phyloP scores from a whole-genome alignment of 169 alveolate genomes.

The Babesia gibsoni region DNA sequence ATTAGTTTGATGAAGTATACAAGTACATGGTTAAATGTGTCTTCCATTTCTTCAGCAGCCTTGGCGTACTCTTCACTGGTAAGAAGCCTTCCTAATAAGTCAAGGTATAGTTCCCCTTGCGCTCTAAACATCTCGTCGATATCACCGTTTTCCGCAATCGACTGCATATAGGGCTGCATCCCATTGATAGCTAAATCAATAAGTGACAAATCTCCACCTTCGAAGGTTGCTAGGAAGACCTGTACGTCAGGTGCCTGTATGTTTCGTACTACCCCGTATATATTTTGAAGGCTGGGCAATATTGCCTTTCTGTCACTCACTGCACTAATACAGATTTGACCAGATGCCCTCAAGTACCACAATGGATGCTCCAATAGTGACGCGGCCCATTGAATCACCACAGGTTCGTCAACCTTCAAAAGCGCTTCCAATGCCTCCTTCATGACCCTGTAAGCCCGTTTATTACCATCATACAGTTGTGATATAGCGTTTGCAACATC shows the following conservation, averaged over 20 bases:
- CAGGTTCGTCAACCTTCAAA: slow-evolving; percentile 4
- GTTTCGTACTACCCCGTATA: background rate
- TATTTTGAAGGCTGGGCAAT: background rate
- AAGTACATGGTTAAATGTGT: background rate
- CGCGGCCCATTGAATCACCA: slow-evolving; percentile 15
- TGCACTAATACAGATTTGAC: slow-evolving; percentile 8
- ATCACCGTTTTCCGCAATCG: slow-evolving; percentile 11
- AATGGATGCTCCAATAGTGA: slow-evolving; percentile 26
- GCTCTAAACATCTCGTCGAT: background rate
- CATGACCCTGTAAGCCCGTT: background rate
- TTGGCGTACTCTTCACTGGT: slow-evolving; percentile 4
- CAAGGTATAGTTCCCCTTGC: slow-evolving; percentile 6
- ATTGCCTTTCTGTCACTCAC: background rate
- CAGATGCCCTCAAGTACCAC: slow-evolving; percentile 22
- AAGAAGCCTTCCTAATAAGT: background rate
- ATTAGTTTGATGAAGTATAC: slow-evolving; percentile 29
- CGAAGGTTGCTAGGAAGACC: slow-evolving; percentile 26
- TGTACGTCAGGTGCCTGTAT: slow-evolving; percentile 28
- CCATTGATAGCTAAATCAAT: background rate
- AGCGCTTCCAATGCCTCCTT: slow-evolving; percentile 5
- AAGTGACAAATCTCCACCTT: slow-evolving; percentile 10
- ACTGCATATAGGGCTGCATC: slow-evolving; percentile 14
- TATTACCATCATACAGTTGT: slow-evolving; percentile 1
- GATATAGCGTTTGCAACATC: slow-evolving; percentile 32
- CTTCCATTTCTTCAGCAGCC: slow-evolving; percentile 17